A percentile compares a stretch with the other conserved stretches of the same genome.
phyloP scores from a whole-genome alignment of 140 eudicot species.

The Senecio squalidus region DNA sequence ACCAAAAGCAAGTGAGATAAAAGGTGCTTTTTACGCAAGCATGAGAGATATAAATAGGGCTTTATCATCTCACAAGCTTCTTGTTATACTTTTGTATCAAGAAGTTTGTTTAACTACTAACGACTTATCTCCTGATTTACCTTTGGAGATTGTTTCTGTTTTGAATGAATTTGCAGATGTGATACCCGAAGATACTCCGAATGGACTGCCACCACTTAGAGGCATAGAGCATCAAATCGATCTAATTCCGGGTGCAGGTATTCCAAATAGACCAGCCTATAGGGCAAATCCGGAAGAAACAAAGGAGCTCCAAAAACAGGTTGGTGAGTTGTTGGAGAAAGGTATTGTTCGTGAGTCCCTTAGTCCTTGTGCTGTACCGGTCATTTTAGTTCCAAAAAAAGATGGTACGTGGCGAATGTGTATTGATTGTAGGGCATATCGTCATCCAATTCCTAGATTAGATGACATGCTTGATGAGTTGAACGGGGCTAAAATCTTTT shows the following conservation, averaged over 20 bases:
- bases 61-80: too few relatives aligned
- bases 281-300: neutral
- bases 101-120: neutral
- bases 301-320: neutral
- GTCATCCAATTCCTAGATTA: too few relatives aligned
- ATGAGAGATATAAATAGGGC: too few relatives aligned
- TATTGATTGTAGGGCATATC: too few relatives aligned
- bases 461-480: too few relatives aligned
- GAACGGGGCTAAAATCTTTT: too few relatives aligned
- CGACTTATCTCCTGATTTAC: neutral
- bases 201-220: neutral
- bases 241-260: neutral
- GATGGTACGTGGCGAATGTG: too few relatives aligned
- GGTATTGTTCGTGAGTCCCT: neutral
- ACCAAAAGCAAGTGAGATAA: neutral
- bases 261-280: neutral
- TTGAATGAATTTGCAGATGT: neutral
- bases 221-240: constrained; percentile 3
- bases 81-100: neutral
- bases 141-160: neutral
- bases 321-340: neutral
- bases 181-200: neutral
- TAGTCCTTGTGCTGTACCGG: neutral
- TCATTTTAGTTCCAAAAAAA: neutral
- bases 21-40: too few relatives aligned